Percentiles rank a stretch among this genome's conserved stretches.
These are phyloP conservation scores for Paramecium bursaria DNA, from an alignment of 73 alveolate species.

Conservation along the genomic window DNA sequence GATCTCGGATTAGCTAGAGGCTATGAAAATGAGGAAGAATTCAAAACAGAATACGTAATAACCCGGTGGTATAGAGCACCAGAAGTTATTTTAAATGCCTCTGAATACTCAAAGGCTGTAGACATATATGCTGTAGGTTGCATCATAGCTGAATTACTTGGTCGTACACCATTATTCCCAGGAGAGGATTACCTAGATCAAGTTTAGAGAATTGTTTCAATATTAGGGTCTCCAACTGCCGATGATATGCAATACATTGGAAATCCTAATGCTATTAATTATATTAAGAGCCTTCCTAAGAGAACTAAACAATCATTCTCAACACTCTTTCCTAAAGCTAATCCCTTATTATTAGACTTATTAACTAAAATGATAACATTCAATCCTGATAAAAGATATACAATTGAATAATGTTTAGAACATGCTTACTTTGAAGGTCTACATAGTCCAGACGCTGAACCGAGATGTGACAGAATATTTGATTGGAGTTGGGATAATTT, in stretches of 20 bases:
- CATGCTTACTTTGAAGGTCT: slow-evolving; percentile 95
- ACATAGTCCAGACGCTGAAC: slow-evolving; percentile 88
- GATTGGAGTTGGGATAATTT: slow-evolving; percentile 94
- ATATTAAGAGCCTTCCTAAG: slow-evolving; percentile 83
- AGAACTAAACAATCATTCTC: slow-evolving; percentile 87
- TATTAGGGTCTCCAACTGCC: slow-evolving; percentile 90
- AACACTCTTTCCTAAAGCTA: slow-evolving; percentile 89
- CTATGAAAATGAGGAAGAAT: slow-evolving; percentile 77
- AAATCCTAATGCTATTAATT: slow-evolving; percentile 88
- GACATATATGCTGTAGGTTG: slow-evolving; percentile 92
- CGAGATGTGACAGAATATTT: slow-evolving; percentile 81
- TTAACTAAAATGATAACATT: slow-evolving; percentile 91
- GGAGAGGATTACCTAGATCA: slow-evolving; percentile 90
- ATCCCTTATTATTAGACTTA: slow-evolving; percentile 88
- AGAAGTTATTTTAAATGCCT: slow-evolving; percentile 80
- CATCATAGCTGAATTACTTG: slow-evolving; percentile 87
- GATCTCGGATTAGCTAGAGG: slow-evolving; percentile 88
- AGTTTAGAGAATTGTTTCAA: slow-evolving; percentile 86
- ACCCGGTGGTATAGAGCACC: slow-evolving; percentile 79
- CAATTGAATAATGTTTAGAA: slow-evolving; percentile 85
- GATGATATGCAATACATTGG: slow-evolving; percentile 92
- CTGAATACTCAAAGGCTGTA: slow-evolving; percentile 82
- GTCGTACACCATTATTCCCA: slow-evolving; percentile 92
- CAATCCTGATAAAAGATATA: slow-evolving; percentile 92
- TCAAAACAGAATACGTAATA: slow-evolving; percentile 86